Percentiles rank a stretch among this genome's conserved stretches.
These are phyloP conservation scores for Talaromyces sp. DNA, from an alignment of 2,329 filamentous ascomycete genomes.

Conservation along the genomic window DNA sequence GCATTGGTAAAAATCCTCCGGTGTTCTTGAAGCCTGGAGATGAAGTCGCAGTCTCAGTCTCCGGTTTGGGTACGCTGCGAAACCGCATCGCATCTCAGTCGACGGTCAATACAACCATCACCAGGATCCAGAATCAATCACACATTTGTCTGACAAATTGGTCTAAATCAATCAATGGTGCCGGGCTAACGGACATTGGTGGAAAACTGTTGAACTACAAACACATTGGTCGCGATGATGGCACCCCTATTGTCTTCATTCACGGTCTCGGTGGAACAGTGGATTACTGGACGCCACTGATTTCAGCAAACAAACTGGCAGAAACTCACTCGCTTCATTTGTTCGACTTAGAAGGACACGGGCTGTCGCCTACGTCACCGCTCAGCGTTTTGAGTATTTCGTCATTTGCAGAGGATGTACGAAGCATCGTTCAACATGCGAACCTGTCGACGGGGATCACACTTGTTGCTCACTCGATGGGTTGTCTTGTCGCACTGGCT, in stretches of 20 bases:
- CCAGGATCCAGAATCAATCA: constrained; percentile 16
- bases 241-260: constrained; percentile 43
- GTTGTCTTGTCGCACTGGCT: constrained; percentile 43
- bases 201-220: constrained; percentile 38
- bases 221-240: constrained; percentile 18
- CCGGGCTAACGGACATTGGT: constrained; percentile 33
- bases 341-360: constrained; percentile 53
- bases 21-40: constrained; percentile 38
- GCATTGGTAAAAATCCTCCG: constrained; percentile 42
- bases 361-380: constrained; percentile 47
- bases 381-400: constrained; percentile 37
- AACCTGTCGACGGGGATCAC: constrained; percentile 23
- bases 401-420: constrained; percentile 40
- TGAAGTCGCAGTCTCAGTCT: constrained; percentile 38
- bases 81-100: constrained; percentile 33
- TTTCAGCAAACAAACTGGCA: constrained; percentile 23
- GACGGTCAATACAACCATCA: constrained; percentile 21
- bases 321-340: constrained; percentile 34
- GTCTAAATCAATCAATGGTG: constrained; percentile 20
- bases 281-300: constrained; percentile 42
- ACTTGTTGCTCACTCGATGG: constrained; percentile 49
- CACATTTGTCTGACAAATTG: constrained; percentile 26
- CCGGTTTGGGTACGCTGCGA: constrained; percentile 34
- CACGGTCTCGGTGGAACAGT: constrained; percentile 49
- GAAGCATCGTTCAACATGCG: constrained; percentile 31